Evolutionary conservation across 805 yeast genomes (phyloP), one percentile per base, ranked within the genome.

Genomic region (Candida corydali): DNA sequence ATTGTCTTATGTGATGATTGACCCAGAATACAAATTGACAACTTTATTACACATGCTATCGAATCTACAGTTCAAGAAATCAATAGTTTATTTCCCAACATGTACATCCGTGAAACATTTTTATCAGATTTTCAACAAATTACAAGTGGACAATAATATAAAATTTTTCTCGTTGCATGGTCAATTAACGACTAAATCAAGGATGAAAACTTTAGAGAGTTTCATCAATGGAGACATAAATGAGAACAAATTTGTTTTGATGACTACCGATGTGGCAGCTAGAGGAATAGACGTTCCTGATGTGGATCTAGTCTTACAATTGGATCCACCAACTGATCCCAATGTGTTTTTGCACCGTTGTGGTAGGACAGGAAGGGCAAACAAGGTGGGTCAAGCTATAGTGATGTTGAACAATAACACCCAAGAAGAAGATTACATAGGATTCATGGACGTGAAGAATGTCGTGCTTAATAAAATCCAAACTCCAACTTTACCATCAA

Each of bases 221-320:
- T 93, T 91, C 53, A 55, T 79, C 0, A 70, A 70, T 1, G 68
- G 73, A 4, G 72, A 65, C 31, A 42, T 55, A 1, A 32, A 36
- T 26, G 51, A 54, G 6, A 59, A 61, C 3, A 80, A 78, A 44
- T 68, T 80, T 8, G 76, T 91, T 0, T 60, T 93, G 17, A 65
- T 93, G 60, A 88, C 98, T 2, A 93, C 98, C 0, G 98, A 93
- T 68, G 96, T 93, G n/a, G 97, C 98, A 0, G 96, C 98, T 0
- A 73, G 98, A 54, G 98, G 98, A 29, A 76, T 93, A 16, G 98
- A 93, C 64, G 82, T 93, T 19, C 95, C 96, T 0, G 93, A 89
- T 37, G 97, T 93, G 8, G 98, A 93, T 52, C 61, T 89, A 17
- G 98, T 91, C 3, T 64, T 93, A n/a, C 98, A 93, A 55, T 49